phyloP scores from a whole-genome alignment of 192 early-diverging fungal genomes.

The Umbelopsis isabellina region DNA sequence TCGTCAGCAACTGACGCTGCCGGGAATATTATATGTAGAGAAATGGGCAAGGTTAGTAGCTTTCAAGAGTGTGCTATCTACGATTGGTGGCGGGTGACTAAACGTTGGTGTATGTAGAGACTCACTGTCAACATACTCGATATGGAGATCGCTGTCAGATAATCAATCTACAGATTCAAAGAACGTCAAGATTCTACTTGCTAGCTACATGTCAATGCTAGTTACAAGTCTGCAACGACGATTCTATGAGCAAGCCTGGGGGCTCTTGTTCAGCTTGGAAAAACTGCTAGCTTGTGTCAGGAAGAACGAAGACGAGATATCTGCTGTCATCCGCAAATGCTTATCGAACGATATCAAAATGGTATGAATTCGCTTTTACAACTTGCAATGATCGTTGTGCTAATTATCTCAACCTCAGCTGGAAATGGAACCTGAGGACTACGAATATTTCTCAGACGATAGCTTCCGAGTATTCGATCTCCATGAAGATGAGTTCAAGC shows the following conservation, averaged over 20 bases:
- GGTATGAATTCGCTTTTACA: not conserved
- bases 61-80: not conserved
- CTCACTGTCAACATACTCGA: constrained; percentile 18
- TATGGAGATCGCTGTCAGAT: constrained; percentile 24
- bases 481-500: constrained; percentile 36
- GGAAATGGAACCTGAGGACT: constrained; percentile 41
- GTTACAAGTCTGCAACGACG: constrained; percentile 32
- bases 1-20: constrained; percentile 18
- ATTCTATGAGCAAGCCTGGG: constrained; percentile 45
- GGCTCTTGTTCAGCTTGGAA: constrained; percentile 26
- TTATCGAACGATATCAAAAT: not conserved
- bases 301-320: not conserved
- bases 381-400: not conserved
- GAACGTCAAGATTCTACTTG: constrained; percentile 31
- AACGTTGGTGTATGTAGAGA: not conserved
- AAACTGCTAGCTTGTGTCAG: not conserved
- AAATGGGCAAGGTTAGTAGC: constrained; percentile 38
- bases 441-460: constrained; percentile 40
- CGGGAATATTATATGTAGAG: constrained; percentile 31
- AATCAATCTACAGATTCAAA: not conserved
- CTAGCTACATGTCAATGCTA: constrained; percentile 30
- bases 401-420: constrained; percentile 10
- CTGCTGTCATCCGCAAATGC: not conserved
- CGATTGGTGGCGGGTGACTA: not conserved
- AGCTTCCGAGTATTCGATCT: constrained; percentile 40